phyloP scores from a whole-genome alignment of 768 basidiomycete species.

The Sarcomyxa edulis region DNA sequence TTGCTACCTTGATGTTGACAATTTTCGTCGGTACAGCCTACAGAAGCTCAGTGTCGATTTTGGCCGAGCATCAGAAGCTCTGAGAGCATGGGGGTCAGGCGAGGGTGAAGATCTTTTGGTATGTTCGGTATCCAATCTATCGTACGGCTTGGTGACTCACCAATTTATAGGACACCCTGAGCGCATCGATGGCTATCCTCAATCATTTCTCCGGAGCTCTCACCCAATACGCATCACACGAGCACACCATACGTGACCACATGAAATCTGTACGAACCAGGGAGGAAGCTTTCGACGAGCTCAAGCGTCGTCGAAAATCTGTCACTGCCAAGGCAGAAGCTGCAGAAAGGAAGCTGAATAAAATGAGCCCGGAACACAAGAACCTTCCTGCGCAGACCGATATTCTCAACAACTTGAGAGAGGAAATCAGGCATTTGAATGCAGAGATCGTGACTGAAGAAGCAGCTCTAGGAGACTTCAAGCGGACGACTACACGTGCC shows the following conservation, averaged over 20 bases:
- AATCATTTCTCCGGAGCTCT: slow-evolving; percentile 64
- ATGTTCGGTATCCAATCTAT: no score
- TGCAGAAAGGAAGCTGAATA: slow-evolving; percentile 84
- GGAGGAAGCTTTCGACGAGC: slow-evolving; percentile 78
- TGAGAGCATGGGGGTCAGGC: slow-evolving; percentile 67
- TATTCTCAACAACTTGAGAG: slow-evolving; percentile 58
- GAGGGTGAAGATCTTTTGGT: slow-evolving; percentile 84
- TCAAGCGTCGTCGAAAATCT: slow-evolving; percentile 63
- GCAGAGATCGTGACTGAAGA: slow-evolving; percentile 82
- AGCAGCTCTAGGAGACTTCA: slow-evolving; percentile 76
- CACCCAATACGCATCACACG: slow-evolving; percentile 64
- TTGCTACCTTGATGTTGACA: not conserved
- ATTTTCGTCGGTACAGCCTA: slow-evolving; percentile 42
- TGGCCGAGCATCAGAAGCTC: slow-evolving; percentile 63
- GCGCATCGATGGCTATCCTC: slow-evolving; percentile 63
- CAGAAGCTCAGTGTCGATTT: slow-evolving; percentile 65
- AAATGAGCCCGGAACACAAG: slow-evolving; percentile 90
- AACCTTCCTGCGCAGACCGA: slow-evolving; percentile 72
- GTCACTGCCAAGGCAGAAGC: slow-evolving; percentile 69
- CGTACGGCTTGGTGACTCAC: slow-evolving; percentile 2
- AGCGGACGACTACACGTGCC: slow-evolving; percentile 59
- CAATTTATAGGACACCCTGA: slow-evolving; percentile 59
- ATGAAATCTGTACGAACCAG: slow-evolving; percentile 80
- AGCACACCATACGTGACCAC: slow-evolving; percentile 62
- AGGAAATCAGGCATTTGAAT: slow-evolving; percentile 76